Evolutionary conservation across 768 basidiomycete species (phyloP).

Genomic region (Cystofilobasidium ferigula): DNA sequence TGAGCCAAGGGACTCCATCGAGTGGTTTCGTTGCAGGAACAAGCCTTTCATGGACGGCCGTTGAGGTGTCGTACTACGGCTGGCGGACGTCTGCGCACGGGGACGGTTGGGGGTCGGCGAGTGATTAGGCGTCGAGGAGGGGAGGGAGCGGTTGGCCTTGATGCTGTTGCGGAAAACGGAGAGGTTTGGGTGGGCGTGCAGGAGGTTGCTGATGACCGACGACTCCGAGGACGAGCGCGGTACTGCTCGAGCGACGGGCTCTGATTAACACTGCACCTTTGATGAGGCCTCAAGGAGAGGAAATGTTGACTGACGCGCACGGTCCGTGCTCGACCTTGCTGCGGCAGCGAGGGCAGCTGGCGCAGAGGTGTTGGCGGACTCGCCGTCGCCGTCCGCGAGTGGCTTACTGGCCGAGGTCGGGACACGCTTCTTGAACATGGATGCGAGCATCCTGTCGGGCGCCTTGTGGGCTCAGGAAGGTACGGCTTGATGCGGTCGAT

Average conservation of each 20-base stretch:
- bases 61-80: neutral
- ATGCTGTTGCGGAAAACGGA: conserved; percentile 3
- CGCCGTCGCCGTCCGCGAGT: neutral
- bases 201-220: neutral
- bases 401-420: neutral
- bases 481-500: too few species aligned
- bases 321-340: neutral
- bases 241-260: neutral
- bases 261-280: too few species aligned
- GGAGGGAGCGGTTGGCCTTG: neutral
- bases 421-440: conserved; percentile 16
- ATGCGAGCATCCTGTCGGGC: conserved; percentile 8
- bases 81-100: neutral
- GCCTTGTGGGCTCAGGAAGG: too few species aligned
- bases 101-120: neutral
- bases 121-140: neutral
- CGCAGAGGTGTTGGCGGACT: neutral
- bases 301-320: neutral
- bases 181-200: conserved; percentile 1
- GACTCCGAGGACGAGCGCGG: neutral
- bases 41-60: neutral
- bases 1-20: neutral
- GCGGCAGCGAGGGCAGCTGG: neutral
- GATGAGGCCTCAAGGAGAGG: neutral
- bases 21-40: neutral